Percentiles rank a stretch among this genome's conserved stretches.
Evolutionary conservation across 768 basidiomycete genomes (phyloP).

Genomic region (Scleroderma citrinum): DNA sequence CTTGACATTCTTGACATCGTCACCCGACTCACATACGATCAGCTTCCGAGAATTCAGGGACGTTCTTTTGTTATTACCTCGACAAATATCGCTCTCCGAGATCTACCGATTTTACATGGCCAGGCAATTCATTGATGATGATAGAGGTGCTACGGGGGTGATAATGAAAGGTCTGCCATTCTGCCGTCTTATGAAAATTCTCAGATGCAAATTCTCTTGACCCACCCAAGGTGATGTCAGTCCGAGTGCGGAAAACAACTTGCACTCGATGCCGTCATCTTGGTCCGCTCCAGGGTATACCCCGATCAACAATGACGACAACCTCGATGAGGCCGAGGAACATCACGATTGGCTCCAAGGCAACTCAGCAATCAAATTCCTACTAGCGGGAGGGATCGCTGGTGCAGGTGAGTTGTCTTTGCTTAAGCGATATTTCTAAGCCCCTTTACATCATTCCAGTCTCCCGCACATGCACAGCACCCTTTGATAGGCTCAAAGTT

Average conservation of each 20-base stretch:
- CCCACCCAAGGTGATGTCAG: constrained; percentile 62
- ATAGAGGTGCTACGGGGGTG: constrained; percentile 70
- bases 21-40: constrained; percentile 62
- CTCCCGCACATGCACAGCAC: constrained; percentile 93
- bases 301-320: constrained; percentile 28
- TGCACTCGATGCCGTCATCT: constrained; percentile 29
- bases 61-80: constrained; percentile 81
- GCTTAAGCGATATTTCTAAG: constrained; percentile 1
- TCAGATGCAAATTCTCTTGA: constrained; percentile 18
- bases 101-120: constrained; percentile 83
- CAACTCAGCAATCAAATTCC: constrained; percentile 76
- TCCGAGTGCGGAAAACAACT: constrained; percentile 70
- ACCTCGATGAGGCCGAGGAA: constrained; percentile 52
- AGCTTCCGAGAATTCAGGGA: constrained; percentile 85
- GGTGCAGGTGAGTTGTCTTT: constrained; percentile 67
- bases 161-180: constrained; percentile 76
- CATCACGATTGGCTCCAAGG: constrained; percentile 58
- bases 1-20: constrained; percentile 70
- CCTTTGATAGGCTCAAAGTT: constrained; percentile 94
- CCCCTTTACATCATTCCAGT: constrained; percentile 42
- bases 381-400: constrained; percentile 90
- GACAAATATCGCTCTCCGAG: constrained; percentile 73
- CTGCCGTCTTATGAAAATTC: constrained; percentile 11
- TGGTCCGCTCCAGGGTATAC: constrained; percentile 11
- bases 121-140: constrained; percentile 64